Base-by-base conservation (phyloP, 2,329 filamentous ascomycete species). In the Xylaria sp. region DNA sequence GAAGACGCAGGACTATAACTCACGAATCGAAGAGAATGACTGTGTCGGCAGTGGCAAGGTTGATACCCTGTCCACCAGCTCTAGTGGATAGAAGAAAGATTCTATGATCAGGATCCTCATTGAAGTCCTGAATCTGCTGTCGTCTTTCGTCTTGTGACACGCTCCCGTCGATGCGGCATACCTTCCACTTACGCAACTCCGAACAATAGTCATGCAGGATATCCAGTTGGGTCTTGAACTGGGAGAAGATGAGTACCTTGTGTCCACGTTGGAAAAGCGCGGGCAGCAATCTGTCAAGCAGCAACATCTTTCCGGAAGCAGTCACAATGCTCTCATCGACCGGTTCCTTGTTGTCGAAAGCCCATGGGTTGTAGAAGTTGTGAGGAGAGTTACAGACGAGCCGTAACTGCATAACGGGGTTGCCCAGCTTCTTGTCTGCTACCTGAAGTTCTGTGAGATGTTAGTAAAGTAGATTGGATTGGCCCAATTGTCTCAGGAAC, bases 281-380 rank as follows among this genome's bases (percentile, higher is more conserved):
- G 0, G 90, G 89, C 0, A 99, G 82, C 0, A 99, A 81, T 0
- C 91, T 86, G 71, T 99, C 94, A 0, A 99, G 83, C 0, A 99
- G 83, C 1, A 97, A 83, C 91, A 99, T 97, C 73, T 99, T 99
- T 11, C 94, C 94, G 0, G 92, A 96, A 0, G 90, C 85, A 0
- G 89, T 93, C 39, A 99, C 84, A 4, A 99, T 83, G 1, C 83
- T 88, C 70, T 95, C 89, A 68, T 97, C 92, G 0, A 91, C 77
- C 0, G 82, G 77, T 0, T 81, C 73, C 4, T 82, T 81, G 1
- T 82, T 79, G 13, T 83, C 80, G 4, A 79, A 78, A 0, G 83
- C 80, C 83, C 93, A 97, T 0, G 94, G 93, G 71, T 92, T 95
- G 75, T 96, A 97, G 73, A 99, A 97, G 71, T 97, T 96, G 74